Evolutionary conservation across 768 basidiomycete species (phyloP).

Genomic region (Leccinum subtestaceum): DNA sequence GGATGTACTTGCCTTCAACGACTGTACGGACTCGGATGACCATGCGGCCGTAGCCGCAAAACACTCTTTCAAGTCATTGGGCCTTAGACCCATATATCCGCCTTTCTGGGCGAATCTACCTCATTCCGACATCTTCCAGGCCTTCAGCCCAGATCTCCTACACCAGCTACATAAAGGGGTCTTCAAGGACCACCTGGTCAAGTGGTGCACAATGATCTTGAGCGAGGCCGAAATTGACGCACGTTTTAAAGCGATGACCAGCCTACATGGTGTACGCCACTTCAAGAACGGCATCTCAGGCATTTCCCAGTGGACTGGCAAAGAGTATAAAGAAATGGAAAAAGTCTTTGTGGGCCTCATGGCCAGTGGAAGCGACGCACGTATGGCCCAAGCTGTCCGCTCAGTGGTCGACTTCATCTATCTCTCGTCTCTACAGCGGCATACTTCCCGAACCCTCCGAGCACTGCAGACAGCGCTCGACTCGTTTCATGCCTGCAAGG

Average conservation of each 20-base stretch:
- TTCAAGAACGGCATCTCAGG: slow-evolving; percentile 33
- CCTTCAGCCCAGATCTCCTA: slow-evolving; percentile 39
- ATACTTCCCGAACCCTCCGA: background rate
- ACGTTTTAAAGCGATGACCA: slow-evolving; percentile 10
- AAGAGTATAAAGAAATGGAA: slow-evolving; percentile 16
- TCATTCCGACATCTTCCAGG: slow-evolving; percentile 27
- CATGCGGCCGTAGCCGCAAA: background rate
- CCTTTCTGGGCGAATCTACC: slow-evolving; percentile 13
- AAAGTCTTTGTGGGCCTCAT: background rate
- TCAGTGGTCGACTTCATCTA: background rate
- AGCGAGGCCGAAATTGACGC: slow-evolving; percentile 14
- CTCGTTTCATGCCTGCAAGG: background rate
- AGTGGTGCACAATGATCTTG: slow-evolving; percentile 29
- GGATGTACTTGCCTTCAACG: background rate
- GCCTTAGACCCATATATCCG: slow-evolving; percentile 12
- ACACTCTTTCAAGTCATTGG: slow-evolving; percentile 10
- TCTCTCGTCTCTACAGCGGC: background rate
- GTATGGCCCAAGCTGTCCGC: background rate
- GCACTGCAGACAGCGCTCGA: background rate
- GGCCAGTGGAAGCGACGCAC: background rate
- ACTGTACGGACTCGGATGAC: background rate
- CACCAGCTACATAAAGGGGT: slow-evolving; percentile 49
- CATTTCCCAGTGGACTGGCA: slow-evolving; percentile 33
- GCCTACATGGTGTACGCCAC: slow-evolving; percentile 10
- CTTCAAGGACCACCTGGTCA: slow-evolving; percentile 42